Conservation (phyloP, 2,329 filamentous ascomycete genomes). For the Sporothrix dimorphospora region DNA sequence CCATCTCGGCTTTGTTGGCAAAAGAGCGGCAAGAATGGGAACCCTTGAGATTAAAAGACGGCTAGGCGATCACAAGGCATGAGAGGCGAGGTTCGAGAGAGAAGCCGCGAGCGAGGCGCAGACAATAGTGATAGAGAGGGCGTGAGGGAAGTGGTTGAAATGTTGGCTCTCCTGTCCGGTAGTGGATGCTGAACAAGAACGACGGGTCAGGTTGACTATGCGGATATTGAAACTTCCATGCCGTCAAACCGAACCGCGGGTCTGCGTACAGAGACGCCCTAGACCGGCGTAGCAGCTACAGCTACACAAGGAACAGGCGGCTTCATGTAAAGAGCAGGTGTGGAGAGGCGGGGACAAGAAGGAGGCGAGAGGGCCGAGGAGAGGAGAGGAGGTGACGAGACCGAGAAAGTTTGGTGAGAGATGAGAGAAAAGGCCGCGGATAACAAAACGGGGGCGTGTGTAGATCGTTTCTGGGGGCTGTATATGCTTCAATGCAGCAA, state of each 20-base stretch:
- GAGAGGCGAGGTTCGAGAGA: constrained; percentile 21
- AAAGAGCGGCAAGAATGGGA: constrained; percentile 28
- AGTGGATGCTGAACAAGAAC: constrained; percentile 23
- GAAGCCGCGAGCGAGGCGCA: not conserved
- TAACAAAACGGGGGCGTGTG: constrained; percentile 10
- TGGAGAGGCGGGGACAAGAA: not conserved
- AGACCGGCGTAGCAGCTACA: constrained; percentile 27
- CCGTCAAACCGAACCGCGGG: constrained; percentile 41
- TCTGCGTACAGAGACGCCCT: constrained; percentile 32
- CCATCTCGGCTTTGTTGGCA: constrained; percentile 46
- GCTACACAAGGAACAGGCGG: constrained; percentile 33
- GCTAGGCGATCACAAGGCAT: constrained; percentile 32
- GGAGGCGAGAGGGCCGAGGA: not conserved
- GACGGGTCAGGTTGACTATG: constrained; percentile 43
- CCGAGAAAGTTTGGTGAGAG: not conserved
- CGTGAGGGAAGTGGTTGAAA: not conserved
- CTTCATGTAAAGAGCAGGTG: constrained; percentile 37
- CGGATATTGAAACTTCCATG: constrained; percentile 47
- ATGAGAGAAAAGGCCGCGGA: not conserved
- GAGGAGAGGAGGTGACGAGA: not conserved
- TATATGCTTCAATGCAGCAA: constrained; percentile 30
- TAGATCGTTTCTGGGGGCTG: constrained; percentile 23
- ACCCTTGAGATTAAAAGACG: constrained; percentile 15
- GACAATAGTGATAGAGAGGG: not conserved
- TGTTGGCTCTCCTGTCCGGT: constrained; percentile 15